These are phyloP conservation scores for Suillus variegatus DNA, from an alignment of 768 basidiomycete genomes.

Conservation along the genomic window DNA sequence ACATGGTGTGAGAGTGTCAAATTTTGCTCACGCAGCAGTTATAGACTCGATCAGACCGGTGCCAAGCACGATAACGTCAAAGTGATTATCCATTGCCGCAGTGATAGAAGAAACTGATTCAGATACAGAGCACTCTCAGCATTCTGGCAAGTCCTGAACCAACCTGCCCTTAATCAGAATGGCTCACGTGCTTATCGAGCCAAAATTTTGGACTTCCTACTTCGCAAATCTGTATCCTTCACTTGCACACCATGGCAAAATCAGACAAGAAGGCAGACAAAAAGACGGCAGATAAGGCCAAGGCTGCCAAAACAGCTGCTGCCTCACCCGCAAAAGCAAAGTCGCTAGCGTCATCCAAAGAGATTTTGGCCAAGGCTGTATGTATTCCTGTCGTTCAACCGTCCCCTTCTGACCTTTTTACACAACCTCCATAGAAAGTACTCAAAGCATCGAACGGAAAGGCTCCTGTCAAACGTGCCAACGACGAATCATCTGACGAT, in stretches of 20 bases:
- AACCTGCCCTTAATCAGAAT: slow-evolving; percentile 27
- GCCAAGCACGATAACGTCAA: slow-evolving; percentile 71
- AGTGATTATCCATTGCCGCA: slow-evolving; percentile 40
- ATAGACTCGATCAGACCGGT: slow-evolving; percentile 89
- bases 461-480: slow-evolving; percentile 17
- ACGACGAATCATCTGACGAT: slow-evolving; percentile 28
- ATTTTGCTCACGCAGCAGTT: slow-evolving; percentile 73
- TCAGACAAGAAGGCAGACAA: slow-evolving; percentile 38
- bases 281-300: slow-evolving; percentile 30
- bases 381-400: neutral
- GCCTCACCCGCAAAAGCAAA: slow-evolving; percentile 21
- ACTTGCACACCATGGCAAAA: slow-evolving; percentile 38
- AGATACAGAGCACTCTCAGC: too few species aligned
- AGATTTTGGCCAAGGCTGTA: slow-evolving; percentile 45
- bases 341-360: slow-evolving; percentile 40
- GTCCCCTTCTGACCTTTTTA: neutral
- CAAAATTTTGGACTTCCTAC: slow-evolving; percentile 18
- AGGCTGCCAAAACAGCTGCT: slow-evolving; percentile 36
- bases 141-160: neutral
- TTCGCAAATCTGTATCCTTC: slow-evolving; percentile 2
- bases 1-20: slow-evolving; percentile 7
- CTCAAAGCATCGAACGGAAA: slow-evolving; percentile 20
- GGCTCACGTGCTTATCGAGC: slow-evolving; percentile 23
- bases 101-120: neutral
- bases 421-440: slow-evolving; percentile 17